Evolutionary conservation across 257 asterid species (phyloP).

Genomic region (Solanum stenotomum): DNA sequence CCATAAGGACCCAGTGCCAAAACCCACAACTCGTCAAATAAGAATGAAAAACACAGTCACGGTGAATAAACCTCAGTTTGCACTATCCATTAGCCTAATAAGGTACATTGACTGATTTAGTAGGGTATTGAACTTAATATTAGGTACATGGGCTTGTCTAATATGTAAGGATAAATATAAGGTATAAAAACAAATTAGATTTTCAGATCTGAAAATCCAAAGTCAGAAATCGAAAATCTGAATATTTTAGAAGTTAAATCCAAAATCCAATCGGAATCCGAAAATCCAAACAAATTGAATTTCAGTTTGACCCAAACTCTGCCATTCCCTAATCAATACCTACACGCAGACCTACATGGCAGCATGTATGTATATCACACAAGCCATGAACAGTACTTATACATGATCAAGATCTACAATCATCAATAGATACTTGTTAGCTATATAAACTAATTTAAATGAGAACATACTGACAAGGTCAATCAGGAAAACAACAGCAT

Average conservation of each 20-base stretch:
- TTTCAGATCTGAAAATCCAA: not conserved
- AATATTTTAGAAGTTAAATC: not conserved
- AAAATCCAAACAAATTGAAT: not conserved
- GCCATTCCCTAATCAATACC: not conserved
- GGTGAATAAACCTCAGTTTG: not conserved
- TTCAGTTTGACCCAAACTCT: not conserved
- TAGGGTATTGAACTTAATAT: not conserved
- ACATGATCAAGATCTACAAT: not conserved
- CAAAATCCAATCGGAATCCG: not conserved
- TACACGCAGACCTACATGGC: not conserved
- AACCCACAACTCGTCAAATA: not conserved
- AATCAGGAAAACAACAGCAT: not conserved
- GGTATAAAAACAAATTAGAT: not conserved
- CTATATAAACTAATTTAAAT: not conserved
- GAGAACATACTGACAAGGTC: not conserved
- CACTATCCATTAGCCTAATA: not conserved
- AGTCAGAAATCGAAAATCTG: not conserved
- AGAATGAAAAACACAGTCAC: not conserved
- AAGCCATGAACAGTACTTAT: not conserved
- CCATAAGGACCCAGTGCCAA: not conserved
- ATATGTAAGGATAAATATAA: not conserved
- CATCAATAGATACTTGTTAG: not conserved
- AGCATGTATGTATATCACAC: not conserved
- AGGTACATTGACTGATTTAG: not conserved
- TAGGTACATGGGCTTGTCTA: not conserved